phyloP scores from a whole-genome alignment of 2,329 filamentous ascomycete genomes.

The Ilyonectria robusta region DNA sequence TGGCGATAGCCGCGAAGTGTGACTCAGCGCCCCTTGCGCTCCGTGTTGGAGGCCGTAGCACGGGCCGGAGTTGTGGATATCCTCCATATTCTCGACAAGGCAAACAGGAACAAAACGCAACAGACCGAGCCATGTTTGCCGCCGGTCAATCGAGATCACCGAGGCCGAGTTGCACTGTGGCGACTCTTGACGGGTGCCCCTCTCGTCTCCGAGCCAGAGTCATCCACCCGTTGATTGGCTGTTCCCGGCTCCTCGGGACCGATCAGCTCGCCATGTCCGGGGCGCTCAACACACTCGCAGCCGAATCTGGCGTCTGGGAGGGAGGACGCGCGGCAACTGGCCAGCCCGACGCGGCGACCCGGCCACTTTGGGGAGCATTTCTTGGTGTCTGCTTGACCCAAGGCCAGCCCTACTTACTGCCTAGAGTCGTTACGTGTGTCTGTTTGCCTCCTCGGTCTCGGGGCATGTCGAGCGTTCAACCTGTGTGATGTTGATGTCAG shows the following conservation, averaged over 20 bases:
- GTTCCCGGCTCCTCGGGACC: constrained; percentile 36
- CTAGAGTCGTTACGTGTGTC: constrained; percentile 31
- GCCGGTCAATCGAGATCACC: constrained; percentile 18
- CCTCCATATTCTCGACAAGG: constrained; percentile 1
- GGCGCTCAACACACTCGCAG: constrained; percentile 16
- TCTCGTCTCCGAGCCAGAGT: constrained; percentile 29
- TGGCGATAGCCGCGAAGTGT: constrained; percentile 35
- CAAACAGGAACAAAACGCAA: neutral
- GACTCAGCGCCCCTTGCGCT: constrained; percentile 36
- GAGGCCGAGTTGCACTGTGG: constrained; percentile 17
- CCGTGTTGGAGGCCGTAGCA: constrained; percentile 20
- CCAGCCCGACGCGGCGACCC: constrained; percentile 25
- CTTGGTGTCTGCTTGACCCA: neutral
- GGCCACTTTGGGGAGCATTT: constrained; percentile 6
- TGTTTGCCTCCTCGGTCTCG: constrained; percentile 22
- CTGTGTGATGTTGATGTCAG: neutral
- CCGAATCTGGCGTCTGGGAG: neutral
- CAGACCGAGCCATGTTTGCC: neutral
- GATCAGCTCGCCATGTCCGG: constrained; percentile 27
- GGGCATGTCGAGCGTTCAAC: neutral
- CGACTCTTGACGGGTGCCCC: constrained; percentile 14
- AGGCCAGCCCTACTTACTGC: constrained; percentile 46
- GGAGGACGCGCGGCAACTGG: constrained; percentile 44
- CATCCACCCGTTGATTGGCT: constrained; percentile 29
- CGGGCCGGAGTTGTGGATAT: neutral